Evolutionary conservation across 2,329 filamentous ascomycete species (phyloP).

Genomic region (Dactylellina parvicollis): DNA sequence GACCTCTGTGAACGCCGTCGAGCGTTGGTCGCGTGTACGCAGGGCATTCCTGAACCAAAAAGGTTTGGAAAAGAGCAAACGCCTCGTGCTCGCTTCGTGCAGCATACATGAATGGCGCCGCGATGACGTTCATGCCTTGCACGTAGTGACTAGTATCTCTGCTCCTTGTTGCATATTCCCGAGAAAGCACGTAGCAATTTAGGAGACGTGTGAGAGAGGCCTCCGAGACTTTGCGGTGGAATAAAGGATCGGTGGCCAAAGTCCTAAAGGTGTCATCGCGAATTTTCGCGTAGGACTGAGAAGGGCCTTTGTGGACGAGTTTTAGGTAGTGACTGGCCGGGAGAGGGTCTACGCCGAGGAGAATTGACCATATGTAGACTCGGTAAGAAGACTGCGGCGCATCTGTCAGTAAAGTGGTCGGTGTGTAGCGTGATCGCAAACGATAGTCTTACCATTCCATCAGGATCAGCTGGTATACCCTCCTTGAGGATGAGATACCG

Average conservation of each 20-base stretch:
- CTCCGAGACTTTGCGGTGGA: constrained; percentile 92
- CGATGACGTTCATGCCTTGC: constrained; percentile 98
- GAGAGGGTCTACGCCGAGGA: constrained; percentile 86
- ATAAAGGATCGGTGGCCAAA: constrained; percentile 94
- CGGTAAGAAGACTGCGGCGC: constrained; percentile 79
- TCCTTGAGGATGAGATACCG: constrained; percentile 65
- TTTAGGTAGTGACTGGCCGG: constrained; percentile 87
- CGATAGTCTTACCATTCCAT: constrained; percentile 65
- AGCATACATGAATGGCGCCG: constrained; percentile 93
- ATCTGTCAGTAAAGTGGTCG: constrained; percentile 22
- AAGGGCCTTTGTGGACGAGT: constrained; percentile 90
- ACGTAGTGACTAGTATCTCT: constrained; percentile 83
- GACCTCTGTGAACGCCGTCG: constrained; percentile 93
- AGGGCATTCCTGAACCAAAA: constrained; percentile 87
- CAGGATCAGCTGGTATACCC: constrained; percentile 65
- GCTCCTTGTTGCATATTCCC: constrained; percentile 82
- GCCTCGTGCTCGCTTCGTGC: constrained; percentile 94
- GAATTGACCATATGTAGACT: constrained; percentile 95
- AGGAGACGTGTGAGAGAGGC: constrained; percentile 92
- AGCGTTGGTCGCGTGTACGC: constrained; percentile 95
- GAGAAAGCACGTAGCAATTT: constrained; percentile 70
- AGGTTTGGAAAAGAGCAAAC: constrained; percentile 86
- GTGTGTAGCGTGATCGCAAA: constrained; percentile 22
- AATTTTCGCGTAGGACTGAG: constrained; percentile 95
- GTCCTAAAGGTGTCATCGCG: constrained; percentile 98